Evolutionary conservation across 306 rosid species (phyloP).

Genomic region (Arachis stenosperma): DNA sequence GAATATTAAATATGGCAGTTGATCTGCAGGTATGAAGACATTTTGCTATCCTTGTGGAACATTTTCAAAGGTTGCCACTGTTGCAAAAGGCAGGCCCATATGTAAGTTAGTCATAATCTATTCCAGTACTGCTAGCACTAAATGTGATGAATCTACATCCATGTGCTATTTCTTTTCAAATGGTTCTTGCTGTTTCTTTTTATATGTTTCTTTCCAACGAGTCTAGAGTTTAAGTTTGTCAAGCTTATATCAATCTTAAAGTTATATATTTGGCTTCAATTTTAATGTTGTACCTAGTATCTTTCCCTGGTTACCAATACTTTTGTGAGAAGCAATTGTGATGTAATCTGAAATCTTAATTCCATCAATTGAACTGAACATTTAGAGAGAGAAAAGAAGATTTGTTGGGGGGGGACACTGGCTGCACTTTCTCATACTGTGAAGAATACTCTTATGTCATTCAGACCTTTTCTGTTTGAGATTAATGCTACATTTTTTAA

Average conservation of each 20-base stretch:
- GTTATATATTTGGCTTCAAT: conserved; percentile 3
- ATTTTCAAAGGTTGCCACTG: conserved; percentile 83
- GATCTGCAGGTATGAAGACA: conserved; percentile 80
- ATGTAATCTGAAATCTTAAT: not conserved
- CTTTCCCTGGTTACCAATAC: conserved; percentile 16
- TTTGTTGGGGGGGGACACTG: not conserved
- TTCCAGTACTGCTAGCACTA: conserved; percentile 4
- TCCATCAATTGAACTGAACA: conserved; percentile 8
- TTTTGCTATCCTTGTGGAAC: conserved; percentile 96
- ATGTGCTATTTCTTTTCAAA: not conserved
- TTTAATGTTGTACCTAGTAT: conserved; percentile 15
- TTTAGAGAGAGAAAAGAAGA: not conserved
- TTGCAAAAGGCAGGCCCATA: conserved; percentile 79
- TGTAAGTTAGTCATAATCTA: conserved; percentile 63
- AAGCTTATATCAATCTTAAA: conserved; percentile 8
- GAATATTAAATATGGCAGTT: conserved; percentile 3
- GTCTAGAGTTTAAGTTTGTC: conserved; percentile 33
- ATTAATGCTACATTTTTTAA: not conserved
- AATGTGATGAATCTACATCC: conserved; percentile 26
- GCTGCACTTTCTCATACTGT: conserved; percentile 20
- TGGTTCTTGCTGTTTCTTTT: conserved; percentile 3
- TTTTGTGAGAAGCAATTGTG: conserved; percentile 20
- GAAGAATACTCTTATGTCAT: conserved; percentile 20
- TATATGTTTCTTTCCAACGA: conserved; percentile 31
- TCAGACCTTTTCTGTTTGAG: conserved; percentile 6